Evolutionary conservation across 768 basidiomycete species (phyloP).

Genomic region (Pisolithus marmoratus): DNA sequence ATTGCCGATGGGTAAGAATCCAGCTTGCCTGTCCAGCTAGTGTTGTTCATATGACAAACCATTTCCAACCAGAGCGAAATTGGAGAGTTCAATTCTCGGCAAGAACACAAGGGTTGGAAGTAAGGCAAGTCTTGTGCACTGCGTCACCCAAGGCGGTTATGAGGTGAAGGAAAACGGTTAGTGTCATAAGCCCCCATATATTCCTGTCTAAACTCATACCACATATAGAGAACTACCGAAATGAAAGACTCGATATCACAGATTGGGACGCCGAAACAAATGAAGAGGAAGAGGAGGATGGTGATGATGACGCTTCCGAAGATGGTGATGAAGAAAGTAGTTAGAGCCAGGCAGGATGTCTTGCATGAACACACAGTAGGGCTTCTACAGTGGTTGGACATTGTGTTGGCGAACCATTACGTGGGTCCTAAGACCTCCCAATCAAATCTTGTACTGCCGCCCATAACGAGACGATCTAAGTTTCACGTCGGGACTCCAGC

Average conservation of each 20-base stretch:
- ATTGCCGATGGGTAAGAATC: conserved; percentile 71
- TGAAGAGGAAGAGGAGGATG: conserved; percentile 18
- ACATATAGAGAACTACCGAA: conserved; percentile 44
- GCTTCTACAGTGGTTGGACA: too few species aligned
- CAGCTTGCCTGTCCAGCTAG: background rate
- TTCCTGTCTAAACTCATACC: background rate
- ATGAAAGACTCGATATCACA: conserved; percentile 51
- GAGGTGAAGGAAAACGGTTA: conserved; percentile 62
- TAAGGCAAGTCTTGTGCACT: conserved; percentile 62
- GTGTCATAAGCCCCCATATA: conserved; percentile 4
- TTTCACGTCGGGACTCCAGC: too few species aligned
- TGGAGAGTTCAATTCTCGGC: conserved; percentile 74
- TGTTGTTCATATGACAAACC: conserved; percentile 3
- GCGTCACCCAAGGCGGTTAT: conserved; percentile 74
- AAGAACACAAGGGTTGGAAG: conserved; percentile 65
- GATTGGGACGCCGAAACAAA: conserved; percentile 44
- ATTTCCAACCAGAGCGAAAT: conserved; percentile 49
- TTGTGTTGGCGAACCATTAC: too few species aligned
- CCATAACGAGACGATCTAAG: too few species aligned
- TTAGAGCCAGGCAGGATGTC: too few species aligned
- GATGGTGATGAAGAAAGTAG: conserved; percentile 9
- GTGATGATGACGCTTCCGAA: conserved; percentile 15
- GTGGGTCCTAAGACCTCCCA: too few species aligned
- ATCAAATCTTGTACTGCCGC: too few species aligned
- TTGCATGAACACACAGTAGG: too few species aligned